Conservation (phyloP, 768 basidiomycete species). For the Lentinula aciculospora region DNA sequence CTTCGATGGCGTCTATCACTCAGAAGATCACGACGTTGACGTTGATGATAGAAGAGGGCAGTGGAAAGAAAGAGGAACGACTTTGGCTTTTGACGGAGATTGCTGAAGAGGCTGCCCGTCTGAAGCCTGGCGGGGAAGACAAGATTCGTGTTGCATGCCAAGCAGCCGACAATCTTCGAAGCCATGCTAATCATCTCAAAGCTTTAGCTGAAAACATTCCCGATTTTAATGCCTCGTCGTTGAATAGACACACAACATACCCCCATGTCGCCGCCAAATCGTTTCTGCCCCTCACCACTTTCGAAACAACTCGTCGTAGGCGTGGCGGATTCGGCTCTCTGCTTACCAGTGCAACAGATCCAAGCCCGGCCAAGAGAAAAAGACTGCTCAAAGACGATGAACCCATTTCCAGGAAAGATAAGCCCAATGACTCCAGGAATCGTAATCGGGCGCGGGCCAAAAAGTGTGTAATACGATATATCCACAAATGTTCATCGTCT, state of each 20-base stretch:
- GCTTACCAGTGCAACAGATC: constrained; percentile 46
- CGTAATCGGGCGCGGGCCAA: constrained; percentile 47
- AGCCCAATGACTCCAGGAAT: constrained; percentile 34
- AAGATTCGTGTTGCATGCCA: constrained; percentile 93
- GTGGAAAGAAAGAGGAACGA: constrained; percentile 59
- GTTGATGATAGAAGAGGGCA: constrained; percentile 64
- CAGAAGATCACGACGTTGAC: constrained; percentile 73
- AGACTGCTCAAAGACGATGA: constrained; percentile 61
- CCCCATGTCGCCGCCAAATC: constrained; percentile 70
- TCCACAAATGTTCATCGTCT: too few species aligned
- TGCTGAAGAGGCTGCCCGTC: constrained; percentile 86
- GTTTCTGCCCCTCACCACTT: constrained; percentile 53
- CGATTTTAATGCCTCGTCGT: constrained; percentile 49
- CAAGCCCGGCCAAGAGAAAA: constrained; percentile 63
- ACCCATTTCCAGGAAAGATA: constrained; percentile 61
- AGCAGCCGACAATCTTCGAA: constrained; percentile 82
- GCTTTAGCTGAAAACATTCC: constrained; percentile 59
- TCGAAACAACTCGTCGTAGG: constrained; percentile 62
- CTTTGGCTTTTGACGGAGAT: constrained; percentile 88
- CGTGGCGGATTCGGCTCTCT: constrained; percentile 52
- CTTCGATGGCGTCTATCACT: constrained; percentile 79
- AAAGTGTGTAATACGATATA: too few species aligned
- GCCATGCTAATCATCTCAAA: constrained; percentile 55
- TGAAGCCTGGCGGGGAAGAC: constrained; percentile 95
- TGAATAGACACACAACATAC: constrained; percentile 64